Percentiles rank a stretch among this genome's conserved stretches.
phyloP scores from a whole-genome alignment of 2,329 filamentous ascomycete genomes.

The Aureobasidium sp. region DNA sequence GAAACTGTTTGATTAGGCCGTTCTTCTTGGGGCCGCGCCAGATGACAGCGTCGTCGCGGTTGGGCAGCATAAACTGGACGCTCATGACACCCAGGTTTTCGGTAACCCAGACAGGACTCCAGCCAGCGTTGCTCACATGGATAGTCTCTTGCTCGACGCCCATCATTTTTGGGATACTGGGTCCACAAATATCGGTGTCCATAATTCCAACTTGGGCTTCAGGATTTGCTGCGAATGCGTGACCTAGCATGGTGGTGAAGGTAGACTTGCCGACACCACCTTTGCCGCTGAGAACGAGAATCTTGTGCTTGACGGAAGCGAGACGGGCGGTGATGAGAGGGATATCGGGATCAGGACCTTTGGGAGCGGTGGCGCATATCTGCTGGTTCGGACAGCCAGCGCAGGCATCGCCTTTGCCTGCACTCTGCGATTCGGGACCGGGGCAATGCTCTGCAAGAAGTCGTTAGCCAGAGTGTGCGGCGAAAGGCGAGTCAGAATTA shows the following conservation, averaged over 20 bases:
- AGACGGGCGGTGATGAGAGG: constrained; percentile 80
- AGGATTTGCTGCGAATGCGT: constrained; percentile 79
- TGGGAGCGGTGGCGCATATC: constrained; percentile 89
- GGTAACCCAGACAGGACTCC: constrained; percentile 91
- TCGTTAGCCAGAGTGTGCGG: background rate
- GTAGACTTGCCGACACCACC: constrained; percentile 96
- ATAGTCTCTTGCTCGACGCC: constrained; percentile 91
- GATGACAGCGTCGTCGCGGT: constrained; percentile 88
- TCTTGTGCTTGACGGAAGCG: constrained; percentile 77
- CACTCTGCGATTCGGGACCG: constrained; percentile 70
- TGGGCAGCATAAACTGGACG: constrained; percentile 96
- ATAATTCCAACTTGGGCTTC: constrained; percentile 82
- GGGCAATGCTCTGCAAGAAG: constrained; percentile 72
- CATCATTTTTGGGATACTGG: constrained; percentile 98
- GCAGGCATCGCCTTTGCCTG: constrained; percentile 69
- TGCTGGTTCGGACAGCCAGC: constrained; percentile 91
- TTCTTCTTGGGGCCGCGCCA: constrained; percentile 99
- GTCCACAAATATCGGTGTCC: constrained; percentile 97
- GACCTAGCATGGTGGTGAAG: constrained; percentile 79
- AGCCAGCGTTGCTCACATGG: constrained; percentile 79
- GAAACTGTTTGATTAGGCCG: constrained; percentile 92
- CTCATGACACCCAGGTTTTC: constrained; percentile 96
- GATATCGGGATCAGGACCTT: constrained; percentile 92
- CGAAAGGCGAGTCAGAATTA: constrained; percentile 26
- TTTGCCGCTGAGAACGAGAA: constrained; percentile 88